These are phyloP conservation scores for Kregervanrija delftensis DNA, from an alignment of 805 yeast genomes.

Conservation along the genomic window DNA sequence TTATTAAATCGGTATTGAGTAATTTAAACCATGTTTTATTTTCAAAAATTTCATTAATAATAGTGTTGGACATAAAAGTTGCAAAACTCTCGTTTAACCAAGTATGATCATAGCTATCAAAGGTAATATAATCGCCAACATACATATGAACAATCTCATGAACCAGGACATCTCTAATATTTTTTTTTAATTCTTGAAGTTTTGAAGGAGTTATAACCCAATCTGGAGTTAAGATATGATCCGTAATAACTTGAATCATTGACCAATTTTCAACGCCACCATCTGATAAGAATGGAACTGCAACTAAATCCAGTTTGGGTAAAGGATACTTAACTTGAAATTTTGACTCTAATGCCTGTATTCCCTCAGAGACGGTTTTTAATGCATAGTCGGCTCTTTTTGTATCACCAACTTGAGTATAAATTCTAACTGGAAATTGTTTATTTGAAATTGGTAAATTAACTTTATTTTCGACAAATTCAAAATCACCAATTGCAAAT, in stretches of 20 bases:
- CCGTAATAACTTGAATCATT: constrained; percentile 51
- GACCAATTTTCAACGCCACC: constrained; percentile 84
- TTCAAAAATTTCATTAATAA: constrained; percentile 23
- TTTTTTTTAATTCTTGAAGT: constrained; percentile 12
- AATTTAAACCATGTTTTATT: constrained; percentile 30
- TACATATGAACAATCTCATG: constrained; percentile 80
- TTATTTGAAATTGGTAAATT: constrained; percentile 15
- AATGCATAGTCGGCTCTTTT: constrained; percentile 44
- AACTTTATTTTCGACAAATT: constrained; percentile 35
- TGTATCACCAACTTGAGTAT: constrained; percentile 48
- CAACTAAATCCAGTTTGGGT: constrained; percentile 57
- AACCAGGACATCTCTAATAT: constrained; percentile 48
- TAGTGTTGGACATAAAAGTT: constrained; percentile 51
- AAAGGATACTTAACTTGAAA: constrained; percentile 48
- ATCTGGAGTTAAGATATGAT: constrained; percentile 38
- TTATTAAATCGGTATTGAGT: constrained; percentile 20
- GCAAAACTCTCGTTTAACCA: constrained; percentile 81
- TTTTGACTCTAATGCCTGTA: constrained; percentile 41
- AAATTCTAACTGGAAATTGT: constrained; percentile 43
- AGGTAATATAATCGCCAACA: constrained; percentile 64
- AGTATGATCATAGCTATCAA: constrained; percentile 59
- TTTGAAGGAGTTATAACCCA: constrained; percentile 15
- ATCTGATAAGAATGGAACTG: constrained; percentile 65
- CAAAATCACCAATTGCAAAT: constrained; percentile 63
- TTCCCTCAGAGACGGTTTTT: constrained; percentile 35